Percentiles rank a stretch among this genome's conserved stretches.
phyloP scores from a whole-genome alignment of 2,329 filamentous ascomycete genomes.

The Phaeoacremonium minimum region DNA sequence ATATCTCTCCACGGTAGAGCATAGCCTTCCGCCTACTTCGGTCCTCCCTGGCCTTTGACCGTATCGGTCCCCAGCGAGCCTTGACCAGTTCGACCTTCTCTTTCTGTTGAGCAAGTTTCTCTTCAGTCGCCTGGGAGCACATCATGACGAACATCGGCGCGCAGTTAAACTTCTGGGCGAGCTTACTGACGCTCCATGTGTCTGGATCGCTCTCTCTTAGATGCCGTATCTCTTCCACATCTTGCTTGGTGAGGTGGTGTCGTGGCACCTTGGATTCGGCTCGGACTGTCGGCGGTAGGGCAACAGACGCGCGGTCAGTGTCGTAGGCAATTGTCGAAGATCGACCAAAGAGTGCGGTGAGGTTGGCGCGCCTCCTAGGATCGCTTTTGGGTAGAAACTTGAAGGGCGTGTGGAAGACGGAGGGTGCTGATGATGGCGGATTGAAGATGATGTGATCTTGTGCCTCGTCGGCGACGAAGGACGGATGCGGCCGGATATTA shows the following conservation, averaged over 20 bases:
- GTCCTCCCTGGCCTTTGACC: constrained; percentile 51
- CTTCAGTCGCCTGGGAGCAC: constrained; percentile 43
- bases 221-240: constrained; percentile 57
- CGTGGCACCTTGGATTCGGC: constrained; percentile 8
- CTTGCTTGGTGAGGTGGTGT: constrained; percentile 49
- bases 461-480: constrained; percentile 41
- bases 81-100: constrained; percentile 42
- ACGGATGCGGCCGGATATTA: constrained; percentile 56
- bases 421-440: constrained; percentile 38
- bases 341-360: constrained; percentile 36
- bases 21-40: constrained; percentile 47
- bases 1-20: constrained; percentile 48
- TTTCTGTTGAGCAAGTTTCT: constrained; percentile 42
- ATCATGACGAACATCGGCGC: constrained; percentile 53
- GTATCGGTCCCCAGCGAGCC: constrained; percentile 54
- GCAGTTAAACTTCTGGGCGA: constrained; percentile 54
- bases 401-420: constrained; percentile 62
- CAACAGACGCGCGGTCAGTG: constrained; percentile 7
- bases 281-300: constrained; percentile 4
- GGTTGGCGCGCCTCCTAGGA: constrained; percentile 46
- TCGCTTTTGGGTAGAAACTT: constrained; percentile 58
- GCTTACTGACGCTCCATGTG: constrained; percentile 47
- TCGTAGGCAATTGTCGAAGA: constrained; percentile 15
- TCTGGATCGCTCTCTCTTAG: constrained; percentile 49
- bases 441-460: constrained; percentile 43